Evolutionary conservation across 108 stramenopile species (phyloP), one percentile per base, ranked within the genome.

Genomic region (Asterionellopsis glacialis): DNA sequence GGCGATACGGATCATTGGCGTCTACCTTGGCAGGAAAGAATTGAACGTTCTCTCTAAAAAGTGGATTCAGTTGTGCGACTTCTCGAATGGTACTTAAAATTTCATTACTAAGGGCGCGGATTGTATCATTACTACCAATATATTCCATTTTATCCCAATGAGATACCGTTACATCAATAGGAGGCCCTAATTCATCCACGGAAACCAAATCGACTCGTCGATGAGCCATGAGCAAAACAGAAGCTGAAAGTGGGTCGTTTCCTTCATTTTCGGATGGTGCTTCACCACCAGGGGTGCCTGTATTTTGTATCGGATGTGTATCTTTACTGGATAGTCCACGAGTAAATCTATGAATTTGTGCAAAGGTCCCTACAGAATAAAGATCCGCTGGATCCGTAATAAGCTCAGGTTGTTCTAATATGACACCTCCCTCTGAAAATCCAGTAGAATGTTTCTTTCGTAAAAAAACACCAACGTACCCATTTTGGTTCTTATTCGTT

Each of bases 21-120:
- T 96, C 90, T 33, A 96, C 64, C 24, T 88, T 73, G 70, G 84
- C 80, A 21, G 90, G 86, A 69, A 93, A 96, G 65, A 80, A 82
- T 28, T 82, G 77, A 9, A 97, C 82, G 58, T 94, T 93, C 63
- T 99, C 98, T 43, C 93, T 86, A 62, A 97, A 91, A 13, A 99
- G 68, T 0, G 94, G 88, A 68, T 97, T 97, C 45, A 85, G 55
- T 53, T 95, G 89, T 11, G 96, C 93, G 25, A 99, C 81, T 61
- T 97, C 96, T 27, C 96, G 87, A 63, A 97, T 89, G 24, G 94
- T 89, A 47, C 77, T 78, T 41, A 99, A 58, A 18, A 99, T 88
- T 77, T 99, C 98, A 63, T 99, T 97, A 57, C 80, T 78, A 40
- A 97, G 79, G 9, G 98, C 98, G 11, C 87, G 84, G 38, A 99